Percentiles rank a stretch among this genome's conserved stretches.
Evolutionary conservation across 768 basidiomycete species (phyloP).

Genomic region (Daedaleopsis nitida): DNA sequence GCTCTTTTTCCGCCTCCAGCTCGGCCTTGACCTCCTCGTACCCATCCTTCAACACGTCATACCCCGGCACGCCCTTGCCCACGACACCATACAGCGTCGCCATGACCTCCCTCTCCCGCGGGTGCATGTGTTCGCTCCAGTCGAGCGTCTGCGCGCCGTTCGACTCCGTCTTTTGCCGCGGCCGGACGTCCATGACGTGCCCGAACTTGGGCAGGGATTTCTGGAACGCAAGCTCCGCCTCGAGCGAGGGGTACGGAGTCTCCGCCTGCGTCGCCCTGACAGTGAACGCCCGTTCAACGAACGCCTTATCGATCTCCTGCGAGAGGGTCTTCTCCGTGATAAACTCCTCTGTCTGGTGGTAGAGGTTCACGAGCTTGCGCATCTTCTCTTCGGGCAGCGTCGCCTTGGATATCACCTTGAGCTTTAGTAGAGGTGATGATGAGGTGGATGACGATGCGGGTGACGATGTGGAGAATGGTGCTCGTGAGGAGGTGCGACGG

Average conservation of each 20-base stretch:
- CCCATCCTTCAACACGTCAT: constrained; percentile 41
- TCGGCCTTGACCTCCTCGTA: constrained; percentile 5
- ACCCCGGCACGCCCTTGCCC: constrained; percentile 38
- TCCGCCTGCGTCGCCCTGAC: constrained; percentile 6
- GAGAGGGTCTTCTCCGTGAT: constrained; percentile 72
- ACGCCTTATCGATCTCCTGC: constrained; percentile 64
- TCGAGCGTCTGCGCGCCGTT: background rate
- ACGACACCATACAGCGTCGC: constrained; percentile 58
- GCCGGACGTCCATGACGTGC: constrained; percentile 5
- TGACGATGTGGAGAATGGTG: constrained; percentile 4
- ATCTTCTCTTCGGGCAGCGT: constrained; percentile 57
- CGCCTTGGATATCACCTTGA: constrained; percentile 12
- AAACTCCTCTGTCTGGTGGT: constrained; percentile 74
- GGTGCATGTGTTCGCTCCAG: constrained; percentile 25
- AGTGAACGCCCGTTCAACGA: constrained; percentile 32
- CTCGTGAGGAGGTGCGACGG: constrained; percentile 23
- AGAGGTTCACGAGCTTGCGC: constrained; percentile 75
- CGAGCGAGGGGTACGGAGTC: constrained; percentile 19
- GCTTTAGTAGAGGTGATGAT: constrained; percentile 4
- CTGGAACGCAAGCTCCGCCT: constrained; percentile 14
- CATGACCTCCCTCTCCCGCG: constrained; percentile 47
- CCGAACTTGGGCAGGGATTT: constrained; percentile 23
- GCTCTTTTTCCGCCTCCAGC: background rate
- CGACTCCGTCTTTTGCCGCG: constrained; percentile 27
- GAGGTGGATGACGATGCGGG: constrained; percentile 3